Evolutionary conservation across 495 filamentous ascomycete genomes (phyloP), one percentile per base, ranked within the genome.

Genomic region (Extremus antarcticus): DNA sequence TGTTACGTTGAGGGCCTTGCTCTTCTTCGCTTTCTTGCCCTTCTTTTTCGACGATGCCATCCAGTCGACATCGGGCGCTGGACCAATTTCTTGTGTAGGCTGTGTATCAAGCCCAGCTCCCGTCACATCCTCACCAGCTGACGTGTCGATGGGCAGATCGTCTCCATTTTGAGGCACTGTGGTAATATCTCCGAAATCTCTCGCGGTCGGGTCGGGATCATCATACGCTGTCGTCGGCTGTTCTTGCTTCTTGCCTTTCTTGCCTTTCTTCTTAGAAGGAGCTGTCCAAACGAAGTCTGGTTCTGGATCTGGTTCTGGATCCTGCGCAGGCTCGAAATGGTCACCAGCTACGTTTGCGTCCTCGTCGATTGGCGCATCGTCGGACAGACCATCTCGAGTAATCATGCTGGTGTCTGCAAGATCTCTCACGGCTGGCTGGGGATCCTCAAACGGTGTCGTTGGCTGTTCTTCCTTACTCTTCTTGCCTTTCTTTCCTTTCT

Each of bases 401-500:
- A n/a, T n/a, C n/a, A n/a, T n/a, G n/a, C n/a, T n/a, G n/a, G n/a
- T n/a, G n/a, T n/a, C n/a, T n/a, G n/a, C n/a, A n/a, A n/a, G n/a
- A n/a, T n/a, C n/a, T n/a, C n/a, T n/a, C n/a, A n/a, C n/a, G n/a
- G n/a, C n/a, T n/a, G n/a, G n/a, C n/a, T n/a, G n/a, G n/a, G n/a
- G n/a, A n/a, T n/a, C n/a, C n/a, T n/a, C n/a, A n/a, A n/a, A n/a
- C n/a, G n/a, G n/a, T n/a, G n/a, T n/a, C n/a, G n/a, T n/a, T n/a
- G 9, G 43, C 10, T 46, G 8, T 21, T 46, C 20, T 9, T 10
- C 10, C 29, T 51, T 51, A 19, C 25, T 16, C 29, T 51, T 58
- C 50, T 63, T 59, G 51, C 52, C 56, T 25, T 59, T 63, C 53
- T 59, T 66, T 46, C 61, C 57, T 58, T 75, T 75, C 54, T 72